These are phyloP conservation scores for Dunaliella sp. DNA, from an alignment of 139 green algal species.

Conservation along the genomic window DNA sequence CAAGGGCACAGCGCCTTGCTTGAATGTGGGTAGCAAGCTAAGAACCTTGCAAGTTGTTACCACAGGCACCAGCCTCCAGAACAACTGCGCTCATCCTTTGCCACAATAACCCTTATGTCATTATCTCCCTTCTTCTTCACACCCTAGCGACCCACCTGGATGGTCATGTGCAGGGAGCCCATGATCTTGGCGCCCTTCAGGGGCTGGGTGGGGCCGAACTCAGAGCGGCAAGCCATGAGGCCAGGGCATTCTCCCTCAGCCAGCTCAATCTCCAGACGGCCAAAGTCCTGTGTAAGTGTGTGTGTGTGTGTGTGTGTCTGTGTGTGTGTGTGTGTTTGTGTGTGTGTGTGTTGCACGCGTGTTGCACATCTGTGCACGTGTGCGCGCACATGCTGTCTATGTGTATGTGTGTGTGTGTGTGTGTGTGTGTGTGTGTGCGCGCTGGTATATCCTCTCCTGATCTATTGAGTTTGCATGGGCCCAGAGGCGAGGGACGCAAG, in stretches of 20 bases:
- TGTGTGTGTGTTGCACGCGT: not conserved
- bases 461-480: not conserved
- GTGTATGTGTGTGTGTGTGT: not conserved
- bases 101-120: no score
- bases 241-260: conserved; percentile 99
- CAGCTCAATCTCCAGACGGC: conserved; percentile 96
- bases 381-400: not conserved
- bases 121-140: no score
- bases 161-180: conserved; percentile 99
- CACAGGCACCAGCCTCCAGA: no score
- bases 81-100: no score
- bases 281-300: conserved; percentile 77
- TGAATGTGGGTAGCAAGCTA: no score
- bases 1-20: no score
- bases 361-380: not conserved
- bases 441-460: not conserved
- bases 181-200: conserved; percentile 93
- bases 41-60: no score
- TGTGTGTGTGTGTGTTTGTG: not conserved
- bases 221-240: conserved; percentile 88
- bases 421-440: no score
- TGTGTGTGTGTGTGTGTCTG: not conserved
- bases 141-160: no score
- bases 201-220: conserved; percentile 92
- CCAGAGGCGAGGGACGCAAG: no score